These are phyloP conservation scores for Trichoderma harzianum DNA, from an alignment of 2,329 filamentous ascomycete genomes.

Conservation along the genomic window DNA sequence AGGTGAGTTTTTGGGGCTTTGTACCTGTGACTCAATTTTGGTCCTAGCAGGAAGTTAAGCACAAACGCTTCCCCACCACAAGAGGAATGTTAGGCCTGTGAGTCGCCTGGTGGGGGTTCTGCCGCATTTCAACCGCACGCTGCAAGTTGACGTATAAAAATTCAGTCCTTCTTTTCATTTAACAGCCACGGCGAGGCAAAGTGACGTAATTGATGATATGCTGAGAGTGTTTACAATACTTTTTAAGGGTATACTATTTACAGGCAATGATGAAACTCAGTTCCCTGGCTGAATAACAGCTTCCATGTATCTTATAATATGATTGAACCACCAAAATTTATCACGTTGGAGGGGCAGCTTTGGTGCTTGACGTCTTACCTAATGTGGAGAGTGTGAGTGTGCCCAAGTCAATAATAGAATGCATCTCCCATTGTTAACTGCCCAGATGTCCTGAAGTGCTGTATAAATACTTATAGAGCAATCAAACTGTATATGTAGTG, in stretches of 20 bases:
- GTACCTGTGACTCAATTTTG: constrained; percentile 18
- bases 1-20: constrained; percentile 3
- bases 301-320: not conserved
- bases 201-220: not conserved
- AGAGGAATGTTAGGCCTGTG: constrained; percentile 1
- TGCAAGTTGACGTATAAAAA: not conserved
- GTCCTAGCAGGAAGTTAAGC: constrained; percentile 10
- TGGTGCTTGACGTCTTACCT: not conserved
- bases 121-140: not conserved
- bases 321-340: not conserved
- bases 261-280: not conserved
- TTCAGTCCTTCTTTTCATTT: not conserved
- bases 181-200: not conserved
- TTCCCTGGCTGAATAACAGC: not conserved
- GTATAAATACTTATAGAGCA: not conserved
- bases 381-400: not conserved
- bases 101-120: constrained; percentile 4
- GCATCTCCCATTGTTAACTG: not conserved
- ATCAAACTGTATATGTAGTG: not conserved
- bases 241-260: not conserved
- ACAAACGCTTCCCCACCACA: constrained; percentile 11
- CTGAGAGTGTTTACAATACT: not conserved
- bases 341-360: not conserved
- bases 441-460: not conserved
- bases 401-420: not conserved